Conservation (phyloP, 2,329 filamentous ascomycete genomes). For the Diaporthe sp. region DNA sequence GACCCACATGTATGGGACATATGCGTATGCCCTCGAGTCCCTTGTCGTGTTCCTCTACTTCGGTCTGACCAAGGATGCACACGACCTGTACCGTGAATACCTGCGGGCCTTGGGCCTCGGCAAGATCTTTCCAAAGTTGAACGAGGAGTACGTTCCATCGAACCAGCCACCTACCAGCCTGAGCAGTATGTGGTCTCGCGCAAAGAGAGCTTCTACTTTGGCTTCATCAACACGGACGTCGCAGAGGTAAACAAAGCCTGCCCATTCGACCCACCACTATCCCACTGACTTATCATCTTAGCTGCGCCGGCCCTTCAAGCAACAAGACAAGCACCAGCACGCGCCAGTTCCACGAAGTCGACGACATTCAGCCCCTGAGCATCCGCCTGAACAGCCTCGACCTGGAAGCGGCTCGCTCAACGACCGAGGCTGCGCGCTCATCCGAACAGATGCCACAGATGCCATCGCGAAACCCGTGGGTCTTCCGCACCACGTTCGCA, state of each 20-base stretch:
- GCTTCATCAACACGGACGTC: not conserved
- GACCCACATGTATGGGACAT: conserved; percentile 56
- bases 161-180: conserved; percentile 31
- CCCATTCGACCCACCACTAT: too few species aligned
- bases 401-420: conserved; percentile 30
- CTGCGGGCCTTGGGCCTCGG: conserved; percentile 55
- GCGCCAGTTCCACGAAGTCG: not conserved
- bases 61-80: conserved; percentile 64
- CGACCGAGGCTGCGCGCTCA: conserved; percentile 17
- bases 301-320: not conserved
- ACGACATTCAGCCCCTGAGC: conserved; percentile 17
- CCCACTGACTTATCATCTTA: not conserved
- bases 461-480: conserved; percentile 33
- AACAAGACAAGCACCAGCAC: not conserved
- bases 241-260: not conserved
- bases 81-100: conserved; percentile 57
- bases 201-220: not conserved
- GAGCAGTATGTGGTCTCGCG: conserved; percentile 19
- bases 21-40: conserved; percentile 58
- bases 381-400: conserved; percentile 31
- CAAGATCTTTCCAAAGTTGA: conserved; percentile 53
- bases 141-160: conserved; percentile 43
- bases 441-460: not conserved
- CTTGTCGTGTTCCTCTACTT: conserved; percentile 65
- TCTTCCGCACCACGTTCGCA: conserved; percentile 33